Conservation (phyloP, 2,329 filamentous ascomycete species). For the Penicillium sp. region DNA sequence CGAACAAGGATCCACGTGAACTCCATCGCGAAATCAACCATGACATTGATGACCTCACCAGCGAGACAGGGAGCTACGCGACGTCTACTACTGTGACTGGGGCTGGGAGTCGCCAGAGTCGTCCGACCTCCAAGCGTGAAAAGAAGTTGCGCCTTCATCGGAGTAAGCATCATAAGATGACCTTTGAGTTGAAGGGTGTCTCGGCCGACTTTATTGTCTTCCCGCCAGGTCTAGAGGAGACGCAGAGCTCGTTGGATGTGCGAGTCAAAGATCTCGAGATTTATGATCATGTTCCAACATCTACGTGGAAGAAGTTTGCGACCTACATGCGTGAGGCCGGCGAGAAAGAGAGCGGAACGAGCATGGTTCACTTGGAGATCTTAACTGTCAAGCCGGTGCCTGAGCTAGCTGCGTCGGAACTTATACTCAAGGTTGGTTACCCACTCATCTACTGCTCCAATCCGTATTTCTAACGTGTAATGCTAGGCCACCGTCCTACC, state of each 20-base stretch:
- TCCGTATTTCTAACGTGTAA: constrained; percentile 12
- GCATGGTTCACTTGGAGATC: constrained; percentile 86
- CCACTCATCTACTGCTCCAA: not conserved
- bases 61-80: constrained; percentile 85
- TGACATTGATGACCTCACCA: constrained; percentile 77
- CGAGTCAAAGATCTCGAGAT: constrained; percentile 80
- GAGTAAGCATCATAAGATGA: constrained; percentile 90
- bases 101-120: constrained; percentile 36
- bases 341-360: constrained; percentile 78
- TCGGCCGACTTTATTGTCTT: constrained; percentile 79
- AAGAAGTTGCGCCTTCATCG: constrained; percentile 71
- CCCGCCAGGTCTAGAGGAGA: constrained; percentile 71
- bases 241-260: constrained; percentile 81
- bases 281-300: constrained; percentile 89
- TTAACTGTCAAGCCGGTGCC: constrained; percentile 82
- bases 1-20: constrained; percentile 78
- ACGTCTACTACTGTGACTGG: constrained; percentile 60
- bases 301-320: constrained; percentile 97
- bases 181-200: constrained; percentile 84
- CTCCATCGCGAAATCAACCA: constrained; percentile 81
- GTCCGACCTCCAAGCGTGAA: constrained; percentile 37
- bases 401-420: constrained; percentile 80
- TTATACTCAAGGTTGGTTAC: constrained; percentile 65
- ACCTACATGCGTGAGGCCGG: constrained; percentile 87
- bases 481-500: constrained; percentile 67